A percentile compares a stretch with the other conserved stretches of the same genome.
These are phyloP conservation scores for Phytopythium litorale DNA, from an alignment of 352 stramenopile genomes.

Conservation along the genomic window DNA sequence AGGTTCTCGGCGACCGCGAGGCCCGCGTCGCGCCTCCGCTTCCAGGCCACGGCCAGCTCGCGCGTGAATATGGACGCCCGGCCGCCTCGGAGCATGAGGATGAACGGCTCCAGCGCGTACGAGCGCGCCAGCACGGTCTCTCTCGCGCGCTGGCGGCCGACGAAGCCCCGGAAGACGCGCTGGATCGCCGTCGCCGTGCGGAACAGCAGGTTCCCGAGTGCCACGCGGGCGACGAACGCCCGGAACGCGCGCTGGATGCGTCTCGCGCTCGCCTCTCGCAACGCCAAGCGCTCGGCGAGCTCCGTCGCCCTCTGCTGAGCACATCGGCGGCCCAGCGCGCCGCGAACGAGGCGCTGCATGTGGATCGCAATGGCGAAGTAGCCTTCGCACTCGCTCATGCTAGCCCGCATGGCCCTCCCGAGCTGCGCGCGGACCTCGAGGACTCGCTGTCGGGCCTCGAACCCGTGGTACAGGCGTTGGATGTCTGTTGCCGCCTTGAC, in stretches of 20 bases:
- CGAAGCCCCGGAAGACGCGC: constrained; percentile 44
- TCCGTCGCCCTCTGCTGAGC: constrained; percentile 13
- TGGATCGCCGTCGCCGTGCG: constrained; percentile 44
- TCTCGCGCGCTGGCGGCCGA: constrained; percentile 29
- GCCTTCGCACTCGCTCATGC: constrained; percentile 9
- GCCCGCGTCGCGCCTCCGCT: constrained; percentile 48
- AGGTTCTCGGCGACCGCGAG: constrained; percentile 27
- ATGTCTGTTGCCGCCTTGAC: constrained; percentile 23
- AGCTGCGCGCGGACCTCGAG: constrained; percentile 11
- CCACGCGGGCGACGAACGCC: constrained; percentile 44
- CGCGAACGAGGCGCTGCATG: constrained; percentile 33
- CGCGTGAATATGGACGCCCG: constrained; percentile 51
- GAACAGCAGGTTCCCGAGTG: constrained; percentile 31
- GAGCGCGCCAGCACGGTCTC: constrained; percentile 31
- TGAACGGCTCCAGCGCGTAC: constrained; percentile 35
- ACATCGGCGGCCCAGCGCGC: constrained; percentile 34
- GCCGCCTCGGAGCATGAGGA: constrained; percentile 38
- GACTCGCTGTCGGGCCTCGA: constrained; percentile 15
- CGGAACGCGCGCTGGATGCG: constrained; percentile 52
- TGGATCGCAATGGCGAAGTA: constrained; percentile 24
- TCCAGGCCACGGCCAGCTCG: constrained; percentile 49
- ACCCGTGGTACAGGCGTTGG: constrained; percentile 40
- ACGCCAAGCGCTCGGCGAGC: constrained; percentile 15
- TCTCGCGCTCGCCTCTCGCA: constrained; percentile 22
- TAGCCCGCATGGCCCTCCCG: constrained; percentile 13